These are phyloP conservation scores for Picea engelmannii DNA, from an alignment of 83 land plant species.

Conservation along the genomic window DNA sequence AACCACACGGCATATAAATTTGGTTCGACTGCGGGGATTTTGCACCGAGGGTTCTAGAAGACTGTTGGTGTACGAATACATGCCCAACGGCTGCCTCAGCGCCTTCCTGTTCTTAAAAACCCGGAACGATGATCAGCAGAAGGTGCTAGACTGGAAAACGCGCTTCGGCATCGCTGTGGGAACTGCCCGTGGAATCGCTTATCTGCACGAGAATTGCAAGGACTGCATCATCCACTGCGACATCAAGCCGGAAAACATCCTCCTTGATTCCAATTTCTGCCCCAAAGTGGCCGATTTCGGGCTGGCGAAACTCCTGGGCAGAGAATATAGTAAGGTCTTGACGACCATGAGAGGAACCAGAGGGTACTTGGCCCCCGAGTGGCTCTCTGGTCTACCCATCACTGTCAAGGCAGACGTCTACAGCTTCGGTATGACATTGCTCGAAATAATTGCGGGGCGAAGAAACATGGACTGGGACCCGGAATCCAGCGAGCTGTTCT, in stretches of 20 bases:
- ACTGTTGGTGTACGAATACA: no score
- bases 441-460: no score
- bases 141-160: slow-evolving; percentile 48
- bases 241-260: slow-evolving; percentile 87
- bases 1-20: slow-evolving; percentile 67
- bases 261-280: slow-evolving; percentile 60
- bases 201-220: slow-evolving; percentile 79
- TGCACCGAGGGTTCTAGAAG: slow-evolving; percentile 71
- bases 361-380: slow-evolving; percentile 84
- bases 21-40: slow-evolving; percentile 75
- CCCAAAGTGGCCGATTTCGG: slow-evolving; percentile 89
- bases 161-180: slow-evolving; percentile 60
- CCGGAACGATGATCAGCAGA: background rate
- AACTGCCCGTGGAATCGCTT: slow-evolving; percentile 74
- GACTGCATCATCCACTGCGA: slow-evolving; percentile 81
- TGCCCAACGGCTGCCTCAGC: slow-evolving; percentile 70
- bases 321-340: slow-evolving; percentile 60
- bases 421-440: no score
- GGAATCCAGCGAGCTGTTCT: no score
- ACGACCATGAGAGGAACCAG: slow-evolving; percentile 78
- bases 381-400: no score
- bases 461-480: no score
- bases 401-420: no score
- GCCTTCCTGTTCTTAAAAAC: slow-evolving; percentile 35
- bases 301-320: slow-evolving; percentile 68